Evolutionary conservation across 148 eudicot genomes (phyloP).

Genomic region (Fagopyrum esculentum): DNA sequence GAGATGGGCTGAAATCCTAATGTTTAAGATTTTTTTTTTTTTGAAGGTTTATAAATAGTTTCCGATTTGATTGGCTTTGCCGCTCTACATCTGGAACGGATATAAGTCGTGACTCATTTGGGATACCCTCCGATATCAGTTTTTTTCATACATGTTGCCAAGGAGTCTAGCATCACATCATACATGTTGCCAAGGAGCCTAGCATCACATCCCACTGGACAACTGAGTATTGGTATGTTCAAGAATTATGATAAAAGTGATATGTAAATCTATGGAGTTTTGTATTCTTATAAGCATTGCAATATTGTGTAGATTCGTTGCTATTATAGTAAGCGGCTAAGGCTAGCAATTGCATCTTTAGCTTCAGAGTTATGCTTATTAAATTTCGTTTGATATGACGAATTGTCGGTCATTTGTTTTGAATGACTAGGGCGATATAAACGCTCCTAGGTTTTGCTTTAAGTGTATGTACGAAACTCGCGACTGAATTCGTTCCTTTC

Average conservation of each 20-base stretch:
- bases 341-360: neutral
- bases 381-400: neutral
- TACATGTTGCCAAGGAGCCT: too few relatives aligned
- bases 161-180: too few relatives aligned
- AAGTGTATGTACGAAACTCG: neutral
- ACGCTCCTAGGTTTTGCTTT: neutral
- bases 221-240: too few relatives aligned
- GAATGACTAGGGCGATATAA: neutral
- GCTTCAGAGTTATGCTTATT: neutral
- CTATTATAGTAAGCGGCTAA: neutral
- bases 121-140: too few relatives aligned
- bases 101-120: too few relatives aligned
- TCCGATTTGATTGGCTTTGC: too few relatives aligned
- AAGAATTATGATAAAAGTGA: neutral
- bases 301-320: neutral
- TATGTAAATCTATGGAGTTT: neutral
- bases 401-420: neutral
- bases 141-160: too few relatives aligned
- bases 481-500: neutral
- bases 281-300: neutral
- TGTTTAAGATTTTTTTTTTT: too few relatives aligned
- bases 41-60: too few relatives aligned
- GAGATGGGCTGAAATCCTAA: too few relatives aligned
- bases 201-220: too few relatives aligned
- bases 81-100: too few relatives aligned